Base-by-base conservation (phyloP, 2,329 filamentous ascomycete genomes). In the Fusarium incarnatum region DNA sequence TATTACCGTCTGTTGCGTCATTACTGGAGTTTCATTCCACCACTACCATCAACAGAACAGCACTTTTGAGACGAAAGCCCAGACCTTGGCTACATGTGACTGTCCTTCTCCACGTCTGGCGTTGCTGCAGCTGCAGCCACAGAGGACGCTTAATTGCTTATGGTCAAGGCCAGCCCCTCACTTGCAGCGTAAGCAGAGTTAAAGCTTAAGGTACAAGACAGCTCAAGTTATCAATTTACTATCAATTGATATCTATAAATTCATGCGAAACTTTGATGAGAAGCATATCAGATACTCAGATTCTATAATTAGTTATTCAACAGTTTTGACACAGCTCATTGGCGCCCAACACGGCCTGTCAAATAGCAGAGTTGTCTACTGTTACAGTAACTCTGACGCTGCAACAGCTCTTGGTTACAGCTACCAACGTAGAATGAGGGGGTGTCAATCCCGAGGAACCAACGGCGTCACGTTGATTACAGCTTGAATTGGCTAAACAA, bases 381-480 rank as follows among this genome's bases (percentile, higher is more conserved):
- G 28, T 27, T 48, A 16, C 20, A 25, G 12, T 20, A 44, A 23
- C 18, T 47, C 25, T 41, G 59, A 45, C 44, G 55, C 28, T 59
- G 20, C 40, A 12, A 48, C 37, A 62, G 25, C 54, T 52, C 16
- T 46, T 40, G 32, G 42, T 46, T 50, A 23, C 27, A 60, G 34
- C 28, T 54, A 41, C 49, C 42, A 34, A 45, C 13, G 22, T 23
- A 41, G 34, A 49, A 56, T 49, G 55, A 59, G 60, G 66, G 67
- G 61, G 40, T 54, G 42, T 42, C 57, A 67, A 57, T 67, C 42
- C 64, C 63, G 50, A 67, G 44, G 52, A 57, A 67, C 52, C 65
- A 68, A 68, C 63, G 45, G 54, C 54, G 60, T 60, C 41, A 60
- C 53, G 41, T 49, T 69, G 56, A 67, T 67, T 67, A 56, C 61